Conservation (phyloP, 177 flowering plant species). For the Tripterygium wilfordii region DNA sequence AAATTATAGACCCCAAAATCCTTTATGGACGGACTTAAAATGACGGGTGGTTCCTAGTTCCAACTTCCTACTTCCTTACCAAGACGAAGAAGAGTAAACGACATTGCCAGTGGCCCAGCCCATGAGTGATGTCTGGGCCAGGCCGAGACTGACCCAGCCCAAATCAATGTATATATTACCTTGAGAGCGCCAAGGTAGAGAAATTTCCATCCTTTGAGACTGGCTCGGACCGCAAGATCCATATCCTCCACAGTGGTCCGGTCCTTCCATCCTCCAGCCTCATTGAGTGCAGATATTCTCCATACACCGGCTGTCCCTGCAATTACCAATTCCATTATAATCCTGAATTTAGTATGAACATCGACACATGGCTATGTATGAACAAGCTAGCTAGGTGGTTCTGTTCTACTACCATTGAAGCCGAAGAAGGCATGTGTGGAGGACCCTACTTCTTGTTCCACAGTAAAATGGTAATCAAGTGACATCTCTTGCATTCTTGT, state of each 20-base stretch:
- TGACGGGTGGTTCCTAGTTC: no score
- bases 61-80: no score
- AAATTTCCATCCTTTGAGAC: conserved; percentile 85
- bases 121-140: no score
- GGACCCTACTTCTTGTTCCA: conserved; percentile 78
- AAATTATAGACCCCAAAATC: no score
- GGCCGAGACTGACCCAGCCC: no score
- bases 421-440: conserved; percentile 70
- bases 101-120: no score
- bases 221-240: conserved; percentile 81
- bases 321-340: background rate
- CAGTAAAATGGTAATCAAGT: conserved; percentile 64
- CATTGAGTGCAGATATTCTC: conserved; percentile 69
- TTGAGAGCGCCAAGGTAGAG: conserved; percentile 45
- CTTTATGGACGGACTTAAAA: no score
- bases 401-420: conserved; percentile 41
- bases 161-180: conserved; percentile 31
- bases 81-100: no score
- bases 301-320: conserved; percentile 86
- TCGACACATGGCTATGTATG: no score
- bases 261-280: conserved; percentile 91
- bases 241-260: conserved; percentile 87
- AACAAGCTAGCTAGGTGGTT: background rate
- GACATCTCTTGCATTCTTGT: conserved; percentile 84
- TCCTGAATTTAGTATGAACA: background rate